Evolutionary conservation across 2,329 filamentous ascomycete species (phyloP).

Genomic region (Fusarium hostae): DNA sequence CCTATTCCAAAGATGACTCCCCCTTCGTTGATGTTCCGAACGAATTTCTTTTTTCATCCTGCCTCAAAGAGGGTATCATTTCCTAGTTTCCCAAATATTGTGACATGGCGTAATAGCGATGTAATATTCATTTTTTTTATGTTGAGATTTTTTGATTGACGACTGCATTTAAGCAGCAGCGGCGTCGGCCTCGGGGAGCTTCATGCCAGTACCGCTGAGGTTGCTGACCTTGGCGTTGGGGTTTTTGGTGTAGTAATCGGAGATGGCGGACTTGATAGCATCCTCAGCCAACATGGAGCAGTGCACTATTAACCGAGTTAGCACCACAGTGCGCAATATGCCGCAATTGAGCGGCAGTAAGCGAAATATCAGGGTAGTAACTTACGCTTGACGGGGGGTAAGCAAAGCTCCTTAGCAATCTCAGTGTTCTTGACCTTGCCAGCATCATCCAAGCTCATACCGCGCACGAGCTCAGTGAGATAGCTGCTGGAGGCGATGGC

Average conservation of each 20-base stretch:
- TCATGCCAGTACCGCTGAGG: slow-evolving; percentile 77
- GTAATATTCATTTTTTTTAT: slow-evolving; percentile 8
- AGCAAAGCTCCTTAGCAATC: slow-evolving; percentile 94
- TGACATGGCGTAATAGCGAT: slow-evolving; percentile 10
- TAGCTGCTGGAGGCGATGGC: slow-evolving; percentile 97
- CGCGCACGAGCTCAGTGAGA: slow-evolving; percentile 91
- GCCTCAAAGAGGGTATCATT: slow-evolving; percentile 45
- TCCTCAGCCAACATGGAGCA: slow-evolving; percentile 94
- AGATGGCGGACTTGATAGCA: slow-evolving; percentile 90
- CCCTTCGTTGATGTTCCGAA: slow-evolving; percentile 10
- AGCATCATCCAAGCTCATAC: slow-evolving; percentile 95
- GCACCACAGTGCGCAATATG: slow-evolving; percentile 29
- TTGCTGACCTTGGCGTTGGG: slow-evolving; percentile 77
- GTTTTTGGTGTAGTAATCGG: slow-evolving; percentile 92
- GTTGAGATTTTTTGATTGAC: slow-evolving; percentile 1
- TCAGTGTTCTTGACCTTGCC: slow-evolving; percentile 94
- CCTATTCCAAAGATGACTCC: slow-evolving; percentile 16
- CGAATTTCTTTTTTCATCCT: slow-evolving; percentile 26
- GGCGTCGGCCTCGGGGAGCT: slow-evolving; percentile 69
- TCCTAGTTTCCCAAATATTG: slow-evolving; percentile 37
- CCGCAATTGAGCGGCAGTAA: slow-evolving; percentile 1
- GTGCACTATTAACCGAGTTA: slow-evolving; percentile 70
- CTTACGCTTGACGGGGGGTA: slow-evolving; percentile 88
- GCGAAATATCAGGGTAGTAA: slow-evolving; percentile 41
- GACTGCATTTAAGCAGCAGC: slow-evolving; percentile 42